Evolutionary conservation across 106 monocot species (phyloP), one percentile per base, ranked within the genome.

Genomic region (Dendrobium catenatum): DNA sequence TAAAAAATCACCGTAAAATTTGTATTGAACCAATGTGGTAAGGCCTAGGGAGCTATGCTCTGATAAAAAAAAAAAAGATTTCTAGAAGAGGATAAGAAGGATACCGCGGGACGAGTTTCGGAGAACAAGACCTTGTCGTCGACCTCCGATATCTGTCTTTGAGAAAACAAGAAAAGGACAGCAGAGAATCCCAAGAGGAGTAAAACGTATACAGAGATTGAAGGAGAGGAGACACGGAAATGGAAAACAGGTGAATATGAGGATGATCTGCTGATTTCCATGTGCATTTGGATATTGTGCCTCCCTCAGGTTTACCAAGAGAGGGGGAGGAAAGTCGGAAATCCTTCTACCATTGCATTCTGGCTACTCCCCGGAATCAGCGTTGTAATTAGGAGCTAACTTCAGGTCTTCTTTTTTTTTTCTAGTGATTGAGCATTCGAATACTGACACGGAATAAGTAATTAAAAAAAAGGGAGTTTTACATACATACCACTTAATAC

Each of bases 121-220:
- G 74, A 43, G 74, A 74, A 20, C 17, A 43, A 19, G 18, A 74
- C n/a, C 17, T 43, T 74, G 74, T 19, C 43, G 43, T 74, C 74
- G 20, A 20, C 74, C 43, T 74, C 74, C 27, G 43, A 5, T 17
- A 74, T 74, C 74, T 74, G 74, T 4, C 43, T 9, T 44, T 74
- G 74, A 74, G 74, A 74, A 74, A 17, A 43, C 6, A 43, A 43
- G 74, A 74, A 43, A 5, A 74, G 43, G 20, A 43, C 41, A 1
- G 43, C 74, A 18, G 74, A 74, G 43, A 74, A 74, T 18, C 74
- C 41, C 6, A 74, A 44, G 43, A 74, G 41, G 18, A 74, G 43
- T 29, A 74, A 42, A 74, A 43, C 74, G n/a, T 74, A 74, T 44
- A 20, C 41, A 43, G 74, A 74, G 43, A 74, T 74, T 42, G 74